Percentiles rank a stretch among this genome's conserved stretches.
These are phyloP conservation scores for Pelargonium fulgidum DNA, from an alignment of 441 rosid genomes.

Conservation along the genomic window DNA sequence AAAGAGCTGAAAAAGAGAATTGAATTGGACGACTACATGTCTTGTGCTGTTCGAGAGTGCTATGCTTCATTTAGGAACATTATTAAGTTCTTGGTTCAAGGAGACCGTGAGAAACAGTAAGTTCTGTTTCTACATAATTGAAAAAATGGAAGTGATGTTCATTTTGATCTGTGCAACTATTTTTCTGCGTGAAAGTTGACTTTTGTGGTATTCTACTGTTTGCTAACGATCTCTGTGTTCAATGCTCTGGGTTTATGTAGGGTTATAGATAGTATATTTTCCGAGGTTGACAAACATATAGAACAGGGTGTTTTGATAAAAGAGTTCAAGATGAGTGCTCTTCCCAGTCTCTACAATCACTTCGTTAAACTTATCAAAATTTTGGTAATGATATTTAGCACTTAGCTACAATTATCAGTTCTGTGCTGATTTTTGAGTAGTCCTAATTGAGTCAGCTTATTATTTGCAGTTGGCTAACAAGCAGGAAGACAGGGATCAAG, in stretches of 20 bases:
- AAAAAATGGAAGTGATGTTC: background rate
- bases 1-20: slow-evolving; percentile 88
- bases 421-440: slow-evolving; percentile 13
- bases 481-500: slow-evolving; percentile 69
- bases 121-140: slow-evolving; percentile 25
- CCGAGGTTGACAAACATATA: slow-evolving; percentile 58
- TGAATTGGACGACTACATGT: slow-evolving; percentile 66
- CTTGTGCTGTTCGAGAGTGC: slow-evolving; percentile 91
- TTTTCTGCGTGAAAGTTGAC: slow-evolving; percentile 16
- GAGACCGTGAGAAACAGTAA: slow-evolving; percentile 58
- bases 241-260: slow-evolving; percentile 36
- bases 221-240: slow-evolving; percentile 6
- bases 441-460: slow-evolving; percentile 15
- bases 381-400: slow-evolving; percentile 51
- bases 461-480: slow-evolving; percentile 61
- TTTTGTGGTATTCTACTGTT: slow-evolving; percentile 7
- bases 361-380: slow-evolving; percentile 75
- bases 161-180: slow-evolving; percentile 7
- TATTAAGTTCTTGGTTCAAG: slow-evolving; percentile 72
- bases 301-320: slow-evolving; percentile 33
- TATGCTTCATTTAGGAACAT: slow-evolving; percentile 87
- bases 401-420: background rate
- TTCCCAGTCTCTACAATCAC: slow-evolving; percentile 81
- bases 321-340: slow-evolving; percentile 79
- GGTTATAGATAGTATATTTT: slow-evolving; percentile 62